Evolutionary conservation across 169 alveolate genomes (phyloP), one percentile per base, ranked within the genome.

Genomic region (Babesia bovis): DNA sequence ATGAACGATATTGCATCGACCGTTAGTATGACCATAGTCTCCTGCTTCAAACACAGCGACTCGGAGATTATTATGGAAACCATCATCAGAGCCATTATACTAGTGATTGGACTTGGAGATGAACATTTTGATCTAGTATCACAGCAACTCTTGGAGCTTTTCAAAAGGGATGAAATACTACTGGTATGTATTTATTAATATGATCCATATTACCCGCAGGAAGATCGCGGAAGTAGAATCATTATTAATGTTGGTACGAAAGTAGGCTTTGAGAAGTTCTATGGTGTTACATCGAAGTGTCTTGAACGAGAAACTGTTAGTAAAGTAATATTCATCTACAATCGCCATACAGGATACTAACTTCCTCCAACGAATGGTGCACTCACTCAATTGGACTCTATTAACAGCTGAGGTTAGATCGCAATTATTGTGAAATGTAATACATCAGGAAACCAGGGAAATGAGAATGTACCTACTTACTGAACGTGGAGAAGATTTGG

Each of bases 361-460:
- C 42, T 81, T 70, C 45, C 83, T 88, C 1, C 74, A 65, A 40
- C 67, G 77, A 44, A 56, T 88, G 23, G 82, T 88, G 26, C 90
- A 88, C 40, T 70, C 85, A 15, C 70, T 88, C 61, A 84, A 84
- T 60, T 88, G 93, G 93, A 82, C 90, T 10, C 67, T 88, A 53
- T 38, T 88, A 47, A 88, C 93, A 17, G 74, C 93, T 1, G 70
- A 61, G 53, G 83, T 78, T 42, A 21, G 53, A 17, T 28, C 36
- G 21, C 60, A 4, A 17, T 2, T 25, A 10, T 10, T 0, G 21
- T 28, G 10, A 9, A 30, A 23, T 17, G 5, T 3, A 28, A 28
- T 12, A n/a, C 1, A 33, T 35, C 25, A 83, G 82, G 93, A 84
- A 19, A 85, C 93, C 0, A 78, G 68, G 42, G 85, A 71, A 41